Conservation (phyloP, 139 green algal species). For the Raphidocelis subcapitata region DNA sequence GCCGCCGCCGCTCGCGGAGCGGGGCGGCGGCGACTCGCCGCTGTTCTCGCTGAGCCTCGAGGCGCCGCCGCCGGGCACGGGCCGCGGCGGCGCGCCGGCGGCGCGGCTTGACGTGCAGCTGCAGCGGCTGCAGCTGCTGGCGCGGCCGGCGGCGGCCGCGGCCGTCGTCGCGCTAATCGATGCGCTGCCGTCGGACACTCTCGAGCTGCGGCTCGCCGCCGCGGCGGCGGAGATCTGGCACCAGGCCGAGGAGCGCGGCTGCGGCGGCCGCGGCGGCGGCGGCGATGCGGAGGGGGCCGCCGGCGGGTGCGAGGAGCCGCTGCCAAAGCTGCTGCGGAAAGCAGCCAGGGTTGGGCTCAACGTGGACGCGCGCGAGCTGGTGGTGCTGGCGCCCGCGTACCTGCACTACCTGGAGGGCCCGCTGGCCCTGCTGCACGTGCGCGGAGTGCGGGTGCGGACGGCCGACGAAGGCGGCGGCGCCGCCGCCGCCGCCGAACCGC, state of each 20-base stretch:
- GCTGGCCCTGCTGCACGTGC: slow-evolving; percentile 1
- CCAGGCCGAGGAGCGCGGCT: too few relatives aligned
- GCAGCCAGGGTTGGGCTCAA: slow-evolving; percentile 5
- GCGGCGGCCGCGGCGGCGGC: too few relatives aligned
- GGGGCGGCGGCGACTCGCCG: too few relatives aligned
- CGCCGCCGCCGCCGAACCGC: too few relatives aligned
- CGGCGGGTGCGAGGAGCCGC: too few relatives aligned
- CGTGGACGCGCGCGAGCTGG: not conserved
- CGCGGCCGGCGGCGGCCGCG: slow-evolving; percentile 4
- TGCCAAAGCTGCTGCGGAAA: too few relatives aligned
- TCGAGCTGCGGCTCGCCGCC: slow-evolving; percentile 19
- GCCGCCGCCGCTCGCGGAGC: too few relatives aligned
- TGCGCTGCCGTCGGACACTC: slow-evolving; percentile 10
- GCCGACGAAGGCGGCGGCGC: not conserved
- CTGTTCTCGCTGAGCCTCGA: too few relatives aligned
- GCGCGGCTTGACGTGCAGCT: slow-evolving; percentile 29
- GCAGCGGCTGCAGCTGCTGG: slow-evolving; percentile 38
- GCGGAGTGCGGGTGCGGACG: not conserved
- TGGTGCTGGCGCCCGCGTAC: slow-evolving; percentile 24
- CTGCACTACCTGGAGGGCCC: slow-evolving; percentile 1
- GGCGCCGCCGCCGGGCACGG: too few relatives aligned
- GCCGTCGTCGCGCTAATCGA: slow-evolving; percentile 13
- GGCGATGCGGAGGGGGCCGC: too few relatives aligned
- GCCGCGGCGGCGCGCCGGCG: too few relatives aligned
- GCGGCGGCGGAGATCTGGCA: slow-evolving; percentile 14